Conservation (phyloP, 2,329 filamentous ascomycete species). For the Raffaelea albimanens region DNA sequence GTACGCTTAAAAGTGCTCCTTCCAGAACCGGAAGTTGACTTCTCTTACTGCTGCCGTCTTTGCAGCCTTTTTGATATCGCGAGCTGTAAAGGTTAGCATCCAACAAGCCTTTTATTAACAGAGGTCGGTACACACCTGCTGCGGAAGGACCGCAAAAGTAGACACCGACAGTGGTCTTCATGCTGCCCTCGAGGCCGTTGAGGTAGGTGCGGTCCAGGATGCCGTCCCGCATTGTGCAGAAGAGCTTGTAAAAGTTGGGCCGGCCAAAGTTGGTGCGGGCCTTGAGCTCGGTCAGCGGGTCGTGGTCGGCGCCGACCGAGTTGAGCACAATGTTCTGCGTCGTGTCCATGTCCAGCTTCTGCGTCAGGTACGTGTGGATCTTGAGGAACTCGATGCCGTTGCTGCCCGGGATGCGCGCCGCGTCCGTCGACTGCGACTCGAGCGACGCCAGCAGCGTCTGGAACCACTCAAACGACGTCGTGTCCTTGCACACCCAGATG, state of each 20-base stretch:
- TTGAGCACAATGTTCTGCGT: conserved; percentile 96
- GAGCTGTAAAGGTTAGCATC: conserved; percentile 38
- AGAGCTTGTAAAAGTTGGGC: conserved; percentile 75
- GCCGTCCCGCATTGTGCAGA: conserved; percentile 77
- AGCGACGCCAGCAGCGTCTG: conserved; percentile 86
- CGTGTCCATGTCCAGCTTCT: conserved; percentile 83
- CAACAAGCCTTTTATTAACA: not conserved
- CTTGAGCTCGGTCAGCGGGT: conserved; percentile 87
- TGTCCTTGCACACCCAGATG: conserved; percentile 97
- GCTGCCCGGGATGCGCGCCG: conserved; percentile 56
- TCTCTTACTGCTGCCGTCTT: conserved; percentile 63
- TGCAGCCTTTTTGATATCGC: conserved; percentile 76
- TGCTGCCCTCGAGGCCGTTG: conserved; percentile 64
- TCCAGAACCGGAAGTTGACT: conserved; percentile 96
- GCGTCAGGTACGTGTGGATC: conserved; percentile 96
- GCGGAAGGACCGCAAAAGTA: conserved; percentile 93
- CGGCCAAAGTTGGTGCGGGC: conserved; percentile 89
- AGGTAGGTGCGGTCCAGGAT: conserved; percentile 81
- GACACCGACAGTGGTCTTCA: conserved; percentile 81
- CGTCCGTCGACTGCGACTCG: conserved; percentile 71
- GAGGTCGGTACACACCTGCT: conserved; percentile 36
- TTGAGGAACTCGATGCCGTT: conserved; percentile 78
- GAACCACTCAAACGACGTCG: conserved; percentile 96
- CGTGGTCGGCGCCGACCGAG: conserved; percentile 76
- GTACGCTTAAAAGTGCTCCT: conserved; percentile 67